Evolutionary conservation across 2,329 filamentous ascomycete species (phyloP), one percentile per base, ranked within the genome.

Genomic region (Rhynchosporium agropyri): DNA sequence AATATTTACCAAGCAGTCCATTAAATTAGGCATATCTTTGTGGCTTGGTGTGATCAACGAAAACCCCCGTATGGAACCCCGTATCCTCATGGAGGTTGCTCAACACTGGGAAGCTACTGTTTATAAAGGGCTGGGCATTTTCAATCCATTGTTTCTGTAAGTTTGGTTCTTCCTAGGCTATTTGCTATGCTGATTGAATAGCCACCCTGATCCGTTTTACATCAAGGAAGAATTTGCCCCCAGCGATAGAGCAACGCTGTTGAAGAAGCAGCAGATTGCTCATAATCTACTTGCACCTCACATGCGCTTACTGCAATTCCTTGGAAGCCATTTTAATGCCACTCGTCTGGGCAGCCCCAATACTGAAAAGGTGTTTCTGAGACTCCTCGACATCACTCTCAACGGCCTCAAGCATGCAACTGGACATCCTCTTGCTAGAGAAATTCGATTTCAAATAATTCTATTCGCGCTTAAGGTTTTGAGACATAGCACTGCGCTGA

Each of bases 41-140:
- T 99, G 95, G 95, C 86, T 97, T 65, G 95, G 95, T 31, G 91
- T 98, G 13, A 96, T 98, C 72, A 95, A 98, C 71, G 95, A 99
- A 75, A 98, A 97, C 72, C 91, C 93, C 2, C 84, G 85, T 61
- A 88, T 97, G 76, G 92, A 97, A 75, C 85, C 94, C 8, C 88
- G 92, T 65, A 86, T 99, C 61, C 78, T 99, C 38, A 88, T 87
- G 58, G 92, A 96, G 74, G 91, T 98, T 70, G 89, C 90, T 9
- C 89, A 95, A 73, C 90, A 94, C 67, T 99, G 94, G 91, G 94
- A 98, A 76, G 81, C 84, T 62, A 95, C 90, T 3, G 87, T 97
- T 51, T 84, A 90, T 63, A 88, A 85, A 69, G 86, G 85, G 66
- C 83, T 89, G 58, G 95, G 95, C 10, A 82, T 98, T 28, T 99